These are phyloP conservation scores for Pleurotus eryngii DNA, from an alignment of 768 basidiomycete species.

Conservation along the genomic window DNA sequence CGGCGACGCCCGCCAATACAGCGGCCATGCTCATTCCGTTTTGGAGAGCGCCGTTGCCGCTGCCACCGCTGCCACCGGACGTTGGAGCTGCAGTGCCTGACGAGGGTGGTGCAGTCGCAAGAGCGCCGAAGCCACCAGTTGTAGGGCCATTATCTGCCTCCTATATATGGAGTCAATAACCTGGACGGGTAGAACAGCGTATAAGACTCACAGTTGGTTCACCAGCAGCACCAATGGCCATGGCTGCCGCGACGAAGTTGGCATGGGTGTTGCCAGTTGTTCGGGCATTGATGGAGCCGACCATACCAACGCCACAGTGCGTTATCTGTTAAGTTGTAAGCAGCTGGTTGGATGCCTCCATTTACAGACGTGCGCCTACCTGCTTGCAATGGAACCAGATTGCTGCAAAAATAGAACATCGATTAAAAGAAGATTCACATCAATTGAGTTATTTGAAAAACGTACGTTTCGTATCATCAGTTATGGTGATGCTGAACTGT, in stretches of 20 bases:
- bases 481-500: conserved; percentile 47
- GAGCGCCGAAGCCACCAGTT: conserved; percentile 21
- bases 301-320: conserved; percentile 54
- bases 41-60: neutral
- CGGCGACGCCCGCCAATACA: neutral
- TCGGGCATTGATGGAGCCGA: conserved; percentile 48
- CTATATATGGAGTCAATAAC: conserved; percentile 25
- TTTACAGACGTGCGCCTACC: conserved; percentile 11
- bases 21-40: neutral
- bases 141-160: conserved; percentile 16
- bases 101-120: conserved; percentile 16
- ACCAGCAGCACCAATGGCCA: conserved; percentile 24
- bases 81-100: conserved; percentile 11
- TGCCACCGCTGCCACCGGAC: neutral
- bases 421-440: neutral
- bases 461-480: conserved; percentile 44
- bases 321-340: conserved; percentile 9
- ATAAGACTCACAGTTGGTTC: conserved; percentile 30
- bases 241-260: conserved; percentile 37
- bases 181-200: neutral
- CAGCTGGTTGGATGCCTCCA: neutral
- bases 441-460: neutral
- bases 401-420: conserved; percentile 26
- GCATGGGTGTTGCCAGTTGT: conserved; percentile 39
- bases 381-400: conserved; percentile 59